Evolutionary conservation across 768 basidiomycete species (phyloP).

Genomic region (Tephrocybe sp.): DNA sequence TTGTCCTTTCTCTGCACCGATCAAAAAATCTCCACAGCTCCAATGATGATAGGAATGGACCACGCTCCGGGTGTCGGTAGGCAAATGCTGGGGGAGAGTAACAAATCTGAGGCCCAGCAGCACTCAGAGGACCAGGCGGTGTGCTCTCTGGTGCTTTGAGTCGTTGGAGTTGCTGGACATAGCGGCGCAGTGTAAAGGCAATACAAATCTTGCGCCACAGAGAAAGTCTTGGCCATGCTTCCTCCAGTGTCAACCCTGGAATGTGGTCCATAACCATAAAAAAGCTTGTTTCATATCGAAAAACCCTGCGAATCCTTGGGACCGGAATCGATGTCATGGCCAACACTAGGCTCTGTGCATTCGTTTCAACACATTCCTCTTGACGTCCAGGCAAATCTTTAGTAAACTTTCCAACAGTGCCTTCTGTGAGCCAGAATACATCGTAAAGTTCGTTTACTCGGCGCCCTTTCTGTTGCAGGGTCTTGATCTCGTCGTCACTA

Average conservation of each 20-base stretch:
- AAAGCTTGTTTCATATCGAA: slow-evolving; percentile 4
- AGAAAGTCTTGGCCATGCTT: slow-evolving; percentile 14
- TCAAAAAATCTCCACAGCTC: slow-evolving; percentile 16
- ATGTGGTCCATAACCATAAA: slow-evolving; percentile 20
- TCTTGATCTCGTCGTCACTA: slow-evolving; percentile 3
- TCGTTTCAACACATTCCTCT: slow-evolving; percentile 2
- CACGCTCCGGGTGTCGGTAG: too few species aligned
- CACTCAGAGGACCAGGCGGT: slow-evolving; percentile 16
- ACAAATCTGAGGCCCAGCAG: slow-evolving; percentile 7
- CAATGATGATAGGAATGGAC: slow-evolving; percentile 14
- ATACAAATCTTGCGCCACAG: slow-evolving; percentile 14
- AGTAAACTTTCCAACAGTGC: slow-evolving; percentile 2
- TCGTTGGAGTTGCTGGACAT: slow-evolving; percentile 18
- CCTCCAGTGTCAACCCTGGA: slow-evolving; percentile 12
- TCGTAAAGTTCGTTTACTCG: too few species aligned
- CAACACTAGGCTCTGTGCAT: slow-evolving; percentile 1
- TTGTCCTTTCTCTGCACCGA: neutral
- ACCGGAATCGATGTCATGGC: slow-evolving; percentile 18
- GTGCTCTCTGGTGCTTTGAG: slow-evolving; percentile 4
- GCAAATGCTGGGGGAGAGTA: too few species aligned
- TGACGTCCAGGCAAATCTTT: slow-evolving; percentile 1
- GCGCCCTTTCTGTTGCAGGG: too few species aligned
- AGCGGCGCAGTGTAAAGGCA: slow-evolving; percentile 17
- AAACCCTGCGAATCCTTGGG: slow-evolving; percentile 13
- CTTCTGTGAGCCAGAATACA: neutral